These are phyloP conservation scores for Colletotrichum navitas DNA, from an alignment of 2,329 filamentous ascomycete genomes.

Conservation along the genomic window DNA sequence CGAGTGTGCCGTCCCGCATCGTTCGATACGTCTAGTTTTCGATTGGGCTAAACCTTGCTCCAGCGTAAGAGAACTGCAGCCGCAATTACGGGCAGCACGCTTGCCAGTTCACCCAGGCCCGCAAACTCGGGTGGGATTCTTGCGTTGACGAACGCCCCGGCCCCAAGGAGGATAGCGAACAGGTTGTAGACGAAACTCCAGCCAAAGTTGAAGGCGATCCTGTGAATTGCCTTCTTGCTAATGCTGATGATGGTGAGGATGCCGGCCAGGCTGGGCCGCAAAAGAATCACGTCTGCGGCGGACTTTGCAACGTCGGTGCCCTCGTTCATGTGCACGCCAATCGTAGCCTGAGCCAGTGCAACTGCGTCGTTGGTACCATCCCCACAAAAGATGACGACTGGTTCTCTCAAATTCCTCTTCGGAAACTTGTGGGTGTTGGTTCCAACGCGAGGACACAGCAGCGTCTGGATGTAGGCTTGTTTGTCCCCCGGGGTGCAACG, in stretches of 20 bases:
- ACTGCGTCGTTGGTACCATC: conserved; percentile 85
- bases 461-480: conserved; percentile 56
- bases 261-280: conserved; percentile 67
- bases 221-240: conserved; percentile 56
- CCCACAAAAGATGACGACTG: conserved; percentile 75
- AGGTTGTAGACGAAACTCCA: conserved; percentile 81
- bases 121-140: conserved; percentile 72
- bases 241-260: conserved; percentile 71
- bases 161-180: conserved; percentile 74
- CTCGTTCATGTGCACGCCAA: conserved; percentile 77
- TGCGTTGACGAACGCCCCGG: conserved; percentile 71
- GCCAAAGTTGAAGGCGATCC: conserved; percentile 76
- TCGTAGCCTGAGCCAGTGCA: conserved; percentile 76
- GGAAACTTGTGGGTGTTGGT: not conserved
- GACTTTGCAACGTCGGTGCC: conserved; percentile 74
- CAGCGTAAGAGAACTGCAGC: conserved; percentile 65
- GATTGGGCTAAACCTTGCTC: conserved; percentile 47
- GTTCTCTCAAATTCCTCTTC: conserved; percentile 41
- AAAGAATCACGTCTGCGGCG: conserved; percentile 77
- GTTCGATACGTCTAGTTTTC: not conserved
- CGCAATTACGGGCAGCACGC: conserved; percentile 76
- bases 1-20: not conserved
- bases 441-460: conserved; percentile 46
- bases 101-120: conserved; percentile 79
- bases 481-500: conserved; percentile 62